Percentiles rank a stretch among this genome's conserved stretches.
phyloP scores from a whole-genome alignment of 352 stramenopile genomes.

The Stramenopiles sp. region DNA sequence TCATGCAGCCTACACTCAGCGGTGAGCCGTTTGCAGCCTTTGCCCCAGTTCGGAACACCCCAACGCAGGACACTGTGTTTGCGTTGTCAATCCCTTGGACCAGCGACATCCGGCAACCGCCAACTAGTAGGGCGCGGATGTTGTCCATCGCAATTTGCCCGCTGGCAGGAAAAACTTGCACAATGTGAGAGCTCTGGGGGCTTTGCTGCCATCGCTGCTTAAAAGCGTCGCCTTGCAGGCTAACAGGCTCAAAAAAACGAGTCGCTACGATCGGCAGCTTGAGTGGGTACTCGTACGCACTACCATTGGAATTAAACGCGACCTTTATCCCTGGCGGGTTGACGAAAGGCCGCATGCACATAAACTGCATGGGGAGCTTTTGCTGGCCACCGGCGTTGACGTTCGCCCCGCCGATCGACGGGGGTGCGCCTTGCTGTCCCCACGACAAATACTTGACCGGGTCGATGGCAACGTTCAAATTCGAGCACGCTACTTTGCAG shows the following conservation, averaged over 20 bases:
- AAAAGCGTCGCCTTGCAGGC: conserved; percentile 62
- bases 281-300: conserved; percentile 45
- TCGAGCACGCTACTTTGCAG: conserved; percentile 55
- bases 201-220: conserved; percentile 58
- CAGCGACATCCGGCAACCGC: neutral
- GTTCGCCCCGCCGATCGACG: neutral
- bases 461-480: conserved; percentile 55
- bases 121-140: neutral
- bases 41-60: conserved; percentile 67
- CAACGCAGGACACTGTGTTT: conserved; percentile 63
- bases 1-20: conserved; percentile 72
- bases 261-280: conserved; percentile 61
- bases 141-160: neutral
- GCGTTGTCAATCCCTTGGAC: conserved; percentile 35
- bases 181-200: neutral
- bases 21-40: conserved; percentile 65
- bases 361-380: conserved; percentile 69
- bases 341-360: conserved; percentile 72
- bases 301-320: conserved; percentile 44
- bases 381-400: conserved; percentile 29
- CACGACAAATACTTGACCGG: conserved; percentile 29
- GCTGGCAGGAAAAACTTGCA: neutral
- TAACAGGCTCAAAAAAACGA: conserved; percentile 73
- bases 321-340: conserved; percentile 59
- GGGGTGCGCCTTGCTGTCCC: neutral